Conservation (phyloP, 2,329 filamentous ascomycete genomes). For the Paramyrothecium sp. region DNA sequence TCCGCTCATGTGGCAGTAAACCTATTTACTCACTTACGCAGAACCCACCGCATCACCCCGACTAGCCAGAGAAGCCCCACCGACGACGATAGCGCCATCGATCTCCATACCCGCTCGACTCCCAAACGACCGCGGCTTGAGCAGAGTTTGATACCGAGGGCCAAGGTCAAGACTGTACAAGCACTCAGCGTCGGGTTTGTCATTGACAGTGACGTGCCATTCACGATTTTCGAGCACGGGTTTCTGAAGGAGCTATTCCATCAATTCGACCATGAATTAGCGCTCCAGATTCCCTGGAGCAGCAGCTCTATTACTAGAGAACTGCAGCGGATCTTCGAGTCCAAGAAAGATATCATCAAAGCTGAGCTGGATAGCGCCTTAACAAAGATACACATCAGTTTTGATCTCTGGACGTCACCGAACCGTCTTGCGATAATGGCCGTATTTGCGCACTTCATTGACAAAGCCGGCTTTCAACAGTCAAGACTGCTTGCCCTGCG, state of each 20-base stretch:
- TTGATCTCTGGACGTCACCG: no score
- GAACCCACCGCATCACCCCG: slow-evolving; percentile 2
- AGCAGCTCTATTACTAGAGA: slow-evolving; percentile 3
- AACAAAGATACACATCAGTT: not conserved
- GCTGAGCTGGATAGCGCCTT: slow-evolving; percentile 1
- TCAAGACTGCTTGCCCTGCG: not conserved
- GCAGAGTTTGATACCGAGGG: slow-evolving; percentile 11
- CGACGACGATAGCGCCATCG: slow-evolving; percentile 3
- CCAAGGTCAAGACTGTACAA: slow-evolving; percentile 5
- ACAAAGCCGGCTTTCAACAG: not conserved
- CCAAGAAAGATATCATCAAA: slow-evolving; percentile 2
- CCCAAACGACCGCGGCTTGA: slow-evolving; percentile 3
- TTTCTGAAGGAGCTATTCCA: no score
- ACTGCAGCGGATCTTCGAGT: slow-evolving; percentile 3
- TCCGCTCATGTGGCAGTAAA: not conserved
- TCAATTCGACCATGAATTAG: slow-evolving; percentile 2
- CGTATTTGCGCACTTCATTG: not conserved
- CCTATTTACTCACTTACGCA: slow-evolving; percentile 4
- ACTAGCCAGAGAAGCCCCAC: not conserved
- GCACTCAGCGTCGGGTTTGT: slow-evolving; percentile 6
- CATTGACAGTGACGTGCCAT: slow-evolving; percentile 5
- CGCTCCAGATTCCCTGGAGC: not conserved
- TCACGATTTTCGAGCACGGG: no score
- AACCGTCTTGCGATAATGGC: not conserved
- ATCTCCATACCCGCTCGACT: slow-evolving; percentile 3